These are phyloP conservation scores for Polytrichum formosum DNA, from an alignment of 225 moss, liverwort and hornwort species.

Conservation along the genomic window DNA sequence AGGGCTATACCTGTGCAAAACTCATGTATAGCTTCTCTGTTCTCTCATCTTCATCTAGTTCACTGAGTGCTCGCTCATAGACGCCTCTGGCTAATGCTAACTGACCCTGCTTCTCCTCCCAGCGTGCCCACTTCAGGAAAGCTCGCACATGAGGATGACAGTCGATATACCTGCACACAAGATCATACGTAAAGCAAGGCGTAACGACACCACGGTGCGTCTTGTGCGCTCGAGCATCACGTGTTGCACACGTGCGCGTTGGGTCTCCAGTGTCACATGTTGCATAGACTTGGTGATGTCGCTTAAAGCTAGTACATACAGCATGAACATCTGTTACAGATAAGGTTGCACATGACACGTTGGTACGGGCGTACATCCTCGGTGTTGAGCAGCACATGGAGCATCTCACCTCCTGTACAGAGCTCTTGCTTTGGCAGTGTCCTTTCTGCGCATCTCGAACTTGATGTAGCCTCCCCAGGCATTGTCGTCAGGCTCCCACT, in stretches of 20 bases:
- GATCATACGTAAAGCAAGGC: no score
- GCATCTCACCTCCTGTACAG: constrained; percentile 79
- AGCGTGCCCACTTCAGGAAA: constrained; percentile 48
- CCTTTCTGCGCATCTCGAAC: constrained; percentile 71
- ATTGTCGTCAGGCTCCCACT: constrained; percentile 75
- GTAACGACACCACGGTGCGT: no score
- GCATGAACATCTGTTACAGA: no score
- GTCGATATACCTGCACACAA: constrained; percentile 55
- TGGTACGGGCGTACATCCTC: no score
- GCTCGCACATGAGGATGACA: constrained; percentile 53
- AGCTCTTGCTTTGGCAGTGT: constrained; percentile 59
- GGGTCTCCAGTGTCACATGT: no score
- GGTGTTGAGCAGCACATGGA: no score
- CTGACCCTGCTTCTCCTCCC: constrained; percentile 57
- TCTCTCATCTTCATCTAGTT: constrained; percentile 56
- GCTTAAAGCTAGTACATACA: no score
- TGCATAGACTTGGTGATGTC: no score
- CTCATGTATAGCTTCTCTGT: constrained; percentile 56
- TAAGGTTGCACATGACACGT: no score
- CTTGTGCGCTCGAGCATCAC: no score
- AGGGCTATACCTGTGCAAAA: no score
- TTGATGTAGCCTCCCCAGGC: constrained; percentile 77
- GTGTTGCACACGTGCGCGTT: no score
- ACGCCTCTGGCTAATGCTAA: constrained; percentile 26
- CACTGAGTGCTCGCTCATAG: constrained; percentile 38